Evolutionary conservation across 192 early-diverging fungal species (phyloP), one percentile per base, ranked within the genome.

Genomic region (Coemansia sp.): DNA sequence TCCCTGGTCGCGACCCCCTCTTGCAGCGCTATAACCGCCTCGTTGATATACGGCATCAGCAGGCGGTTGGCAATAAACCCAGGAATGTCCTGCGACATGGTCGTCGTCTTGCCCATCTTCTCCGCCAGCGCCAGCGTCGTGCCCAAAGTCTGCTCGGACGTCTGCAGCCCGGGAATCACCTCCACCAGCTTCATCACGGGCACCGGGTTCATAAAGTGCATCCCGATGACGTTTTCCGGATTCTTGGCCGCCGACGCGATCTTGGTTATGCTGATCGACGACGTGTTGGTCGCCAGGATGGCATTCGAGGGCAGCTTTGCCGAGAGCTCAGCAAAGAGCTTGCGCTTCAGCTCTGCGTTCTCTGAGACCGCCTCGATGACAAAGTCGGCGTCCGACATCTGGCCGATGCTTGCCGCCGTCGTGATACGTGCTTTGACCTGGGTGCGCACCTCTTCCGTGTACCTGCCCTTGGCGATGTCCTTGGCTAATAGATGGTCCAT

Each of bases 131-230:
- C 83, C 67, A 87, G 73, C 22, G 97, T 98, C 6, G 77, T 71
- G 10, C 75, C 69, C 44, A 94, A 73, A 18, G 94, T 93, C 19
- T 80, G 80, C 30, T 71, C 38, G 14, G 84, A 84, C 9, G 97
- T 97, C 24, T 89, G 90, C 46, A 97, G 59, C 9, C 97, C 97
- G 2, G 97, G 92, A 70, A 98, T 98, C 54, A 98, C 88, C 71
- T 98, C 94, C 2, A 97, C 93, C 21, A 96, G 81, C 77, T 92
- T 91, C 95, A 98, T 98, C 40, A 98, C 91, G 5, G 93, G 93
- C 8, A 96, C 94, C 4, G 90, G 87, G 80, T 98, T 98, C 97
- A 98, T 98, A 75, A 98, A 98, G 63, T 98, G 97, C 97, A 98
- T 98, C 25, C 97, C 97, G 76, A 98, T 92, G 35, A 97, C 93